Base-by-base conservation (phyloP, 495 filamentous ascomycete species). In the Xylaria bambusicola region DNA sequence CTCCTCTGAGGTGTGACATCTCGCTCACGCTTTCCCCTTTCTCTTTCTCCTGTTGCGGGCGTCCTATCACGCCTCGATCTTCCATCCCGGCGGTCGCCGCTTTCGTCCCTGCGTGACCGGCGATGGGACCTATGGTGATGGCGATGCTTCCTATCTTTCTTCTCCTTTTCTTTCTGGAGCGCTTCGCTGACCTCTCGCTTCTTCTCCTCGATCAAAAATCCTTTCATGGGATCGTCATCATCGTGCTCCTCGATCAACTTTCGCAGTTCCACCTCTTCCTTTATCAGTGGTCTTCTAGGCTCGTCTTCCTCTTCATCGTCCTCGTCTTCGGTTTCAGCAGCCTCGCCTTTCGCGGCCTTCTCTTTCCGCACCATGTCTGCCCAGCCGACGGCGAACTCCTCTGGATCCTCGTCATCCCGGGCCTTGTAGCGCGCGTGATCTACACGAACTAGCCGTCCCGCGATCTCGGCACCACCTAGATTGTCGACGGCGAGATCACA, bases 191-290 rank as follows among this genome's bases (percentile, higher is more conserved):
- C 84, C 71, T 97, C 91, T 62, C 92, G 89, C 67, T 88, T 90
- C 82, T 97, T 97, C 75, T 94, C 88, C 44, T 91, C 78, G 23
- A 97, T 82, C 49, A 97, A 71, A 68, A 89, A 95, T 51, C 85
- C 84, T 75, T 97, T 98, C 94, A 98, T 97, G 2, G 94, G 93
- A 75, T 98, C 93, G 65, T 97, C 94, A 21, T 97, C 93, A 62
- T 97, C 93, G 62, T 95, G 88, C 18, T 92, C 85, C 58, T 80
- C 73, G 17, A 94, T 86, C 64, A 97, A 68, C 52, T 85, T 83
- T 56, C 82, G 84, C 44, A 98, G 69, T 69, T 97, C 93, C 44
- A 74, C 77, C 73, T 97, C 93, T 63, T 87, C 78, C 62, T 79
- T 77, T 57, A 82, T 65, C 77, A 75, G 77, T 38, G 75, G 71